Percentiles rank a stretch among this genome's conserved stretches.
phyloP scores from a whole-genome alignment of 352 stramenopile species.

The Elongisporangium undulatum region DNA sequence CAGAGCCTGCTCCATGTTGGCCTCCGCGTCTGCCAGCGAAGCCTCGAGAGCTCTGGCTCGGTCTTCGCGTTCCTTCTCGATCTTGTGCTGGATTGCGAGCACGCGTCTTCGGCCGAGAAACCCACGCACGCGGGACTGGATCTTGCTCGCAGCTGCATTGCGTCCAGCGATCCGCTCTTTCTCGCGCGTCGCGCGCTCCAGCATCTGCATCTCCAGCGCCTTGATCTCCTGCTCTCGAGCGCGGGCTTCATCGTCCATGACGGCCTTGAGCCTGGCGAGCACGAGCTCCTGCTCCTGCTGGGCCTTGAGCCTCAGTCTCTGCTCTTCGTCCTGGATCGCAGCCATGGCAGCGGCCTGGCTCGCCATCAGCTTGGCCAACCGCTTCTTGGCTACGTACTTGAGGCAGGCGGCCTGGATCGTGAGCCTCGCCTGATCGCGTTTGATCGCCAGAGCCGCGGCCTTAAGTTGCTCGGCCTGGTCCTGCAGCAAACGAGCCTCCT shows the following conservation, averaged over 20 bases:
- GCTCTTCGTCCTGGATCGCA: constrained; percentile 49
- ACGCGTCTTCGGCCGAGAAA: constrained; percentile 55
- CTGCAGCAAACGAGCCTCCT: constrained; percentile 25
- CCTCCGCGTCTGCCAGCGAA: constrained; percentile 52
- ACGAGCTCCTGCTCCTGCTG: constrained; percentile 68
- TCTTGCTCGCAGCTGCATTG: constrained; percentile 44
- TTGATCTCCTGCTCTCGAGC: constrained; percentile 66
- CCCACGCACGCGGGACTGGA: constrained; percentile 50
- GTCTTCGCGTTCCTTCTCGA: constrained; percentile 60
- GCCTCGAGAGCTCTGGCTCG: constrained; percentile 51
- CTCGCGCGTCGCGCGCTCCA: constrained; percentile 62
- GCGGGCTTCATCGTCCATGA: constrained; percentile 72
- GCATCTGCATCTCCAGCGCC: constrained; percentile 65
- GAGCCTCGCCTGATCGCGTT: constrained; percentile 48
- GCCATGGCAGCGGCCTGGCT: constrained; percentile 47
- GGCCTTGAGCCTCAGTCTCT: constrained; percentile 45
- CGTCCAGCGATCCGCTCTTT: constrained; percentile 51
- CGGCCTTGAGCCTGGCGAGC: constrained; percentile 48
- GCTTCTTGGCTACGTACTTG: constrained; percentile 38
- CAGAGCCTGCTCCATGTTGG: constrained; percentile 44
- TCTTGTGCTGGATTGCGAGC: constrained; percentile 50
- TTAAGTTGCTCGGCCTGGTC: constrained; percentile 39
- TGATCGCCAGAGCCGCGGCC: constrained; percentile 30
- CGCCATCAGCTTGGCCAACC: constrained; percentile 40
- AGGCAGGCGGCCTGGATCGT: constrained; percentile 62